These are phyloP conservation scores for Xylaria digitata DNA, from an alignment of 2,329 filamentous ascomycete genomes.

Conservation along the genomic window DNA sequence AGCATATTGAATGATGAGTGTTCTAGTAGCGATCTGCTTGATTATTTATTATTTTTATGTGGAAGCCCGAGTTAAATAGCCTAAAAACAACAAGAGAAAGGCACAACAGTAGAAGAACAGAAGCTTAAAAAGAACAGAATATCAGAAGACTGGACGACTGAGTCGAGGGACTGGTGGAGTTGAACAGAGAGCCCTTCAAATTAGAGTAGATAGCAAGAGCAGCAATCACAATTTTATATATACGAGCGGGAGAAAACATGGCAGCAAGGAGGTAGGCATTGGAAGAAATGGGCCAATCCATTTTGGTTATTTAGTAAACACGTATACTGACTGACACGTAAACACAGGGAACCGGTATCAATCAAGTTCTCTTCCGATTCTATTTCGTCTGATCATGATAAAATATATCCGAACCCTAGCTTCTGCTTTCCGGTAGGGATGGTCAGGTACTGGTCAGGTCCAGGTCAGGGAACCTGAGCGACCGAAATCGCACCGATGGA, in stretches of 20 bases:
- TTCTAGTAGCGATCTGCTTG: not conserved
- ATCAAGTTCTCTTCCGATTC: conserved; percentile 23
- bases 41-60: not conserved
- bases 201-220: not conserved
- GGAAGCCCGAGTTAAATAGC: not conserved
- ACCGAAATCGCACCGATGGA: conserved; percentile 37
- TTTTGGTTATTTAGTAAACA: conserved; percentile 27
- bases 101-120: not conserved
- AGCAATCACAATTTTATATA: conserved; percentile 29
- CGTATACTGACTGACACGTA: conserved; percentile 16
- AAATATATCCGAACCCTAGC: conserved; percentile 13
- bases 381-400: conserved; percentile 27
- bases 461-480: conserved; percentile 20
- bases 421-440: conserved; percentile 32
- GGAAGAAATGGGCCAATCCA: conserved; percentile 12
- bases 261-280: conserved; percentile 12
- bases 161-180: not conserved
- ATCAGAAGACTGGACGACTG: not conserved
- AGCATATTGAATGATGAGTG: conserved; percentile 43
- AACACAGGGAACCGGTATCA: conserved; percentile 10
- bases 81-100: not conserved
- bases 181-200: conserved; percentile 7
- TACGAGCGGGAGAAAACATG: conserved; percentile 15
- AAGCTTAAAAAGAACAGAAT: not conserved
- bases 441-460: too few species aligned